Conservation (phyloP, 1,284 basidiomycete species). For the Tilletia setariae region DNA sequence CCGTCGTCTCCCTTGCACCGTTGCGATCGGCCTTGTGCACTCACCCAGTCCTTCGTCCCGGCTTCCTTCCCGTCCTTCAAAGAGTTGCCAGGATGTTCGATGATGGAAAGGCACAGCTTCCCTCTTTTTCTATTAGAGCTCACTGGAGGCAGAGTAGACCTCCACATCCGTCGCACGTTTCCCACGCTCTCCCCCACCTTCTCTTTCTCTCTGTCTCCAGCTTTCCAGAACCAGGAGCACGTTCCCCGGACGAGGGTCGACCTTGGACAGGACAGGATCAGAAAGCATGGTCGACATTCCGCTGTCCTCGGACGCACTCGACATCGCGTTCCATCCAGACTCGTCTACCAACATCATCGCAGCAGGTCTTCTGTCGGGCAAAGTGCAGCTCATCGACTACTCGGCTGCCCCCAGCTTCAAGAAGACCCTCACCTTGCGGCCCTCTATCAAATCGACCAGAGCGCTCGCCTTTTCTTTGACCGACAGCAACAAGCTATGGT, state of each 20-base stretch:
- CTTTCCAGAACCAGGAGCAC: neutral
- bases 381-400: conserved; percentile 75
- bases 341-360: conserved; percentile 64
- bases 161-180: neutral
- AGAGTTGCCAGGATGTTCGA: too few species aligned
- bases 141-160: neutral
- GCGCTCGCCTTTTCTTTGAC: conserved; percentile 1
- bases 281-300: conserved; percentile 45
- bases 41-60: too few species aligned
- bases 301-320: conserved; percentile 72
- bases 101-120: neutral
- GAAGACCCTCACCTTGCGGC: conserved; percentile 13
- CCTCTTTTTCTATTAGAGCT: neutral
- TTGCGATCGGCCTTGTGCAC: too few species aligned
- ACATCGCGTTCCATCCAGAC: conserved; percentile 78
- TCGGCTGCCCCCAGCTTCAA: neutral
- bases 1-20: too few species aligned
- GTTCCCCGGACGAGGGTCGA: neutral
- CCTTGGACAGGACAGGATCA: neutral
- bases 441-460: conserved; percentile 16
- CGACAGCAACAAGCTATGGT: conserved; percentile 59
- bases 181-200: neutral
- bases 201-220: neutral
- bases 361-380: conserved; percentile 74
- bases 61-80: too few species aligned